Base-by-base conservation (phyloP, 768 basidiomycete genomes). In the Lactifluus pinguis region DNA sequence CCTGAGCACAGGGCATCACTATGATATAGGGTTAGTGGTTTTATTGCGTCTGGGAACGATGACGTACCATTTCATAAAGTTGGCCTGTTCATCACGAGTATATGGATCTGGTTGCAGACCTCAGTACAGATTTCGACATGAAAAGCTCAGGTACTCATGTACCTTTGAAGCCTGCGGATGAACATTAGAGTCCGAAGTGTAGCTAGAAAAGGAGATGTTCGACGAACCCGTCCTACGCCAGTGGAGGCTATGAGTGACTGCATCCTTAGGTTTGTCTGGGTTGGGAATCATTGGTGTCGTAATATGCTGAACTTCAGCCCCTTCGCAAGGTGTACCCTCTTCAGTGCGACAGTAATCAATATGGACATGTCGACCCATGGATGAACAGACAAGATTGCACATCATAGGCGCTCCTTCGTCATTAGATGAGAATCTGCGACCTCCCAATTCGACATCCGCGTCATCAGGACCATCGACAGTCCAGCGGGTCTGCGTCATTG, bases 361-460 rank as follows among this genome's bases (percentile, higher is more conserved):
- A 66, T 85, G 84, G 1, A 72, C 71, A 53, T 85, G 84, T 19
- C 85, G 69, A 0, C 83, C 84, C 70, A 84, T 73, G 11, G 79
- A 71, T 1, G 76, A 74, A 63, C 82, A 85, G 32, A 82, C 68
- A n/a, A 84, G 72, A 49, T 76, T 83, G 65, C 84, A 85, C 74
- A 85, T 75, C 80, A 84, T 82, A 0, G 83, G 83, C 0, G 82
- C 82, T 7, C 84, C 82, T 49, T 81, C 79, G 53, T 83, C 81
- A 25, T 77, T 75, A 0, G 77, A 64, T 15, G 76, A 80, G 67
- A 83, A 85, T 60, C 76, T 79, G 58, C 77, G 77, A 2, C 84
- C 83, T 59, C 79, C 76, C 3, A 84, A 70, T 63, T 85, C 85
- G 0, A 84, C 57, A 1, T 72, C 68, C 1, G 73, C 74, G 15